A percentile compares a stretch with the other conserved stretches of the same genome.
phyloP scores from a whole-genome alignment of 1,139 yeast species.

The Magnusiomyces tetraspermus region DNA sequence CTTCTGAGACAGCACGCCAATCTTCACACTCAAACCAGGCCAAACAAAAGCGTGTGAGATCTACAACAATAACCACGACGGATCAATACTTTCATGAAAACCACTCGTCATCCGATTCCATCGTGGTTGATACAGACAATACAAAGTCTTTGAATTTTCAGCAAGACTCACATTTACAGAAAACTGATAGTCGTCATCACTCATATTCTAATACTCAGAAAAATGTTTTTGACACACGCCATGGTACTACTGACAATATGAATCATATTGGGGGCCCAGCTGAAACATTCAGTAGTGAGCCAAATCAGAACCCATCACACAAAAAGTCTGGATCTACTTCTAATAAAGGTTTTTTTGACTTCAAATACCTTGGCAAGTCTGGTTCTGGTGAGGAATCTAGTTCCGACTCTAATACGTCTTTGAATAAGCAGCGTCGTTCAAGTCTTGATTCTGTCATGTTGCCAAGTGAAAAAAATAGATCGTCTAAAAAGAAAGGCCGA shows the following conservation, averaged over 20 bases:
- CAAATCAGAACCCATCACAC: not conserved
- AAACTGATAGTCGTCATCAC: too few relatives aligned
- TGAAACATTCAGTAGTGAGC: not conserved
- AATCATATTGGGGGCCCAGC: not conserved
- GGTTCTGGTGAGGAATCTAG: slow-evolving; percentile 3
- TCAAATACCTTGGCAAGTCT: slow-evolving; percentile 10
- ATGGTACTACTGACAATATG: not conserved
- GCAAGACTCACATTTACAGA: not conserved
- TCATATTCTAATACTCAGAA: too few relatives aligned
- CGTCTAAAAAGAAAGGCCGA: not conserved
- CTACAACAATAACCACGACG: not conserved
- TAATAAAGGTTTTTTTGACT: slow-evolving; percentile 12
- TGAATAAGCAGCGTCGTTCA: not conserved
- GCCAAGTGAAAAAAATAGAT: not conserved
- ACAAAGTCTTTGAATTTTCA: not conserved
- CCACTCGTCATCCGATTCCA: not conserved
- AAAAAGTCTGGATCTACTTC: slow-evolving; percentile 11
- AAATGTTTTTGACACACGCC: too few relatives aligned
- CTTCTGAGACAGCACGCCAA: slow-evolving; percentile 10
- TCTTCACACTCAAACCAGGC: slow-evolving; percentile 7
- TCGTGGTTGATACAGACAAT: not conserved
- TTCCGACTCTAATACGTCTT: not conserved
- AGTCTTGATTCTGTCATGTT: slow-evolving; percentile 1
- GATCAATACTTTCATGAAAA: not conserved
- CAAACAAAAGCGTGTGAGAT: not conserved